These are phyloP conservation scores for Trebouxia sp. DNA, from an alignment of 139 green algal species.

Conservation along the genomic window DNA sequence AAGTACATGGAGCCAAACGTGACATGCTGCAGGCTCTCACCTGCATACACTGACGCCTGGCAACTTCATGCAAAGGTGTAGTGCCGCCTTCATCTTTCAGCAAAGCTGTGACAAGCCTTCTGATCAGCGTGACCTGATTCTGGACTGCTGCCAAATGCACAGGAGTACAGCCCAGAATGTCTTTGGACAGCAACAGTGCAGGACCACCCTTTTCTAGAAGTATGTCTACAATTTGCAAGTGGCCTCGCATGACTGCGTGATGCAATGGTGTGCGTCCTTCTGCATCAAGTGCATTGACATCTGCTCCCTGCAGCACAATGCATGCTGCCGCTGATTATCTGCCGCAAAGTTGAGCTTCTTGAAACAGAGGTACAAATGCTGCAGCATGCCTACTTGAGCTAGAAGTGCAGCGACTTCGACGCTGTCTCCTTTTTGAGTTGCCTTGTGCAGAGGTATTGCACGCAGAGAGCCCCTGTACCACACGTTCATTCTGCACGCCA, in stretches of 20 bases:
- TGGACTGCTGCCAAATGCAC: constrained; percentile 67
- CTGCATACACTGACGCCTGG: constrained; percentile 62
- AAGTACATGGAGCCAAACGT: too few relatives aligned
- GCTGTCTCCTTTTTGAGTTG: constrained; percentile 34
- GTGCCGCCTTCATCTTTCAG: constrained; percentile 43
- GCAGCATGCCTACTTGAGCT: neutral
- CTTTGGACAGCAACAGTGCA: constrained; percentile 50
- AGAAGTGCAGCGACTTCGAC: constrained; percentile 36
- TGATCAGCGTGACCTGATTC: constrained; percentile 65
- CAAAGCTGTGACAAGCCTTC: constrained; percentile 58
- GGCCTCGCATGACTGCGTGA: constrained; percentile 62
- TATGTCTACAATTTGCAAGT: constrained; percentile 48
- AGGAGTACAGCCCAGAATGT: constrained; percentile 65
- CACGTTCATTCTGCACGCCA: constrained; percentile 10
- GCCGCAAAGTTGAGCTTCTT: neutral
- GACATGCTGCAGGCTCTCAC: constrained; percentile 24
- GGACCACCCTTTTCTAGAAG: constrained; percentile 46
- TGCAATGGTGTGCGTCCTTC: constrained; percentile 60
- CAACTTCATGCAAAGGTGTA: constrained; percentile 63
- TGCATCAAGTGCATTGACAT: constrained; percentile 45
- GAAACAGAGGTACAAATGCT: neutral
- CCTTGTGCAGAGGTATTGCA: constrained; percentile 23
- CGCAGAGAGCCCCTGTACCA: constrained; percentile 8
- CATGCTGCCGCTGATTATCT: neutral
- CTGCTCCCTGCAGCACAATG: constrained; percentile 41